Evolutionary conservation across 73 alveolate genomes (phyloP).

Genomic region (Tetrahymena thermophila): DNA sequence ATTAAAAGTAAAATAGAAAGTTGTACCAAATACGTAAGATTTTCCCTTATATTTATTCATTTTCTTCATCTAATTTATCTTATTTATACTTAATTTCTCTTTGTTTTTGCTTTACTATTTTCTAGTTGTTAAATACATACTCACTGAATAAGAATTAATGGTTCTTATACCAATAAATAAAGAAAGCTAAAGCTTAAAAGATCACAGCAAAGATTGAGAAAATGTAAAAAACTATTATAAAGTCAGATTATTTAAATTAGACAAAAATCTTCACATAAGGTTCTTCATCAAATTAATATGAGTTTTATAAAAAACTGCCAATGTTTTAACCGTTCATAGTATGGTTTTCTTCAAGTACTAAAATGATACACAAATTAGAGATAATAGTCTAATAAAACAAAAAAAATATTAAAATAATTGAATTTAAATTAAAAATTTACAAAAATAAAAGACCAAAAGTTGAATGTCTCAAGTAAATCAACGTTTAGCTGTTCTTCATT

Average conservation of each 20-base stretch:
- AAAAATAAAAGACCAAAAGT: not conserved
- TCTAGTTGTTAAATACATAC: not conserved
- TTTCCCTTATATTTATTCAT: not conserved
- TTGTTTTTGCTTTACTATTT: not conserved
- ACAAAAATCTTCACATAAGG: not conserved
- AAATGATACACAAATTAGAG: not conserved
- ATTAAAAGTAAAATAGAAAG: too few species aligned
- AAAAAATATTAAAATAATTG: not conserved
- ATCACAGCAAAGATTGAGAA: not conserved
- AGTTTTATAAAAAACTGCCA: not conserved
- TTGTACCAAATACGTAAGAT: not conserved
- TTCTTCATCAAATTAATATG: not conserved
- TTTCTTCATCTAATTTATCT: not conserved
- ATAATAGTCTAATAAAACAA: not conserved
- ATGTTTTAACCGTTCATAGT: not conserved
- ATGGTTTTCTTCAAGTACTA: not conserved
- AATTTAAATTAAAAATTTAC: not conserved
- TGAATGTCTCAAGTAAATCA: not conserved
- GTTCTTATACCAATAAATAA: not conserved
- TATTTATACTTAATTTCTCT: not conserved
- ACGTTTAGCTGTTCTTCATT: not conserved
- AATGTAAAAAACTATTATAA: not conserved
- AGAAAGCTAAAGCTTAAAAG: not conserved
- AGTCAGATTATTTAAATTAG: not conserved
- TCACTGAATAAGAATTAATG: not conserved